Evolutionary conservation across 257 asterid species (phyloP).

Genomic region (Lycium ferocissimum): DNA sequence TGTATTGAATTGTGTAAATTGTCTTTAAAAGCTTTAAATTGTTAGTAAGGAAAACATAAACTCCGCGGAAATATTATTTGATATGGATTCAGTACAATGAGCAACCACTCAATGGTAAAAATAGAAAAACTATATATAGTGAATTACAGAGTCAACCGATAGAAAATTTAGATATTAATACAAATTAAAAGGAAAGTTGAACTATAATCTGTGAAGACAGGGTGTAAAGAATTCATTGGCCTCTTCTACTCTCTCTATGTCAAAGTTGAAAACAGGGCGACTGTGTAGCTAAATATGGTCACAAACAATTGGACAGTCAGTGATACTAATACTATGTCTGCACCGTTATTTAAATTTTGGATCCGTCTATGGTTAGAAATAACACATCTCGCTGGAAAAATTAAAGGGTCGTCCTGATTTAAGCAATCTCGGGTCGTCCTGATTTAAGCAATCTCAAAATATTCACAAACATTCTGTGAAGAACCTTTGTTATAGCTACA

Average conservation of each 20-base stretch:
- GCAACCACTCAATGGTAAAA: not conserved
- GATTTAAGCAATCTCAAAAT: slow-evolving; percentile 63
- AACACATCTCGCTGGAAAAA: not conserved
- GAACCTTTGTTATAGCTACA: slow-evolving; percentile 34
- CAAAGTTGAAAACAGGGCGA: not conserved
- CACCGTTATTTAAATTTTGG: not conserved
- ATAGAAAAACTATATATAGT: not conserved
- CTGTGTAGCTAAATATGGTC: not conserved
- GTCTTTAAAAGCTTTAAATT: not conserved
- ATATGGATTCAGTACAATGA: not conserved
- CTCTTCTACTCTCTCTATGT: not conserved
- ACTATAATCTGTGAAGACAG: not conserved
- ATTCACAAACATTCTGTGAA: slow-evolving; percentile 55
- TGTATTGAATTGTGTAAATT: not conserved
- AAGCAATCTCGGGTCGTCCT: slow-evolving; percentile 46
- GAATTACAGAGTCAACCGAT: not conserved
- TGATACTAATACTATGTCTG: not conserved
- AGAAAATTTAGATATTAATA: not conserved
- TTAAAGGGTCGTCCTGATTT: not conserved
- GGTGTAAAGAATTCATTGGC: not conserved
- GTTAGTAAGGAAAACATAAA: not conserved
- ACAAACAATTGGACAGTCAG: not conserved
- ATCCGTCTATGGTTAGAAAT: not conserved
- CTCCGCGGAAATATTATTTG: not conserved
- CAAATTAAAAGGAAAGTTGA: not conserved